Base-by-base conservation (phyloP, 768 basidiomycete species). In the Hericium rajendrae region DNA sequence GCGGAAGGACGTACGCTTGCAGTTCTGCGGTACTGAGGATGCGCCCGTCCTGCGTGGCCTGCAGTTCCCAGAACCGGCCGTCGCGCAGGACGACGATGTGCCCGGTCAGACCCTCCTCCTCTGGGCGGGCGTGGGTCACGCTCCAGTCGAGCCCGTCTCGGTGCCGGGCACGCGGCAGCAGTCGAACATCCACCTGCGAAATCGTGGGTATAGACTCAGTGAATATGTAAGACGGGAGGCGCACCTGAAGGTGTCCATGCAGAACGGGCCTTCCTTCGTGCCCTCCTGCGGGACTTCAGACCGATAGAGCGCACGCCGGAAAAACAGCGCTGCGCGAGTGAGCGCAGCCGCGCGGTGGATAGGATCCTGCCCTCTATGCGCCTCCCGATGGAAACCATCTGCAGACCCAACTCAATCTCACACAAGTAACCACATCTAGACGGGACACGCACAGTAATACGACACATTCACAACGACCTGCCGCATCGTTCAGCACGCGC, bases 391-490 rank as follows among this genome's bases (percentile, higher is more conserved):
- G 61, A 93, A 93, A 15, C 91, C 91, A 73, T 91, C 90, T 93
- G 53, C 38, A 54, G 8, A 15, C 22, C 26, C 32, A 22, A 20
- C 56, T 20, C 12, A 39, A 16, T 13, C 40, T 18, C 20, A n/a
- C n/a, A n/a, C n/a, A n/a, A n/a, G n/a, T n/a, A n/a, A n/a, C n/a
- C 41, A 51, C 15, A 24, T 50, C 11, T 15, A 16, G 18, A 15
- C 38, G 26, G 12, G 4, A n/a, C 43, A 65, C 64, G 59, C 63
- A 87, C 94, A 97, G 64, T 91, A 97, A 71, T 97, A 95, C n/a
- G 90, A 94, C 11, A 94, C 91, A 63, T 94, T 91, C 41, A 94
- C 78, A 1, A 94, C 84, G 56, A 93, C 85, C 85, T 83, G 37
- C 10, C 13, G 18, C 40, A 26, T 2, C 38, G 24, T 49, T 9